Percentiles rank a stretch among this genome's conserved stretches.
Evolutionary conservation across 2,329 filamentous ascomycete genomes (phyloP).

Genomic region (Trichoderma sp.): DNA sequence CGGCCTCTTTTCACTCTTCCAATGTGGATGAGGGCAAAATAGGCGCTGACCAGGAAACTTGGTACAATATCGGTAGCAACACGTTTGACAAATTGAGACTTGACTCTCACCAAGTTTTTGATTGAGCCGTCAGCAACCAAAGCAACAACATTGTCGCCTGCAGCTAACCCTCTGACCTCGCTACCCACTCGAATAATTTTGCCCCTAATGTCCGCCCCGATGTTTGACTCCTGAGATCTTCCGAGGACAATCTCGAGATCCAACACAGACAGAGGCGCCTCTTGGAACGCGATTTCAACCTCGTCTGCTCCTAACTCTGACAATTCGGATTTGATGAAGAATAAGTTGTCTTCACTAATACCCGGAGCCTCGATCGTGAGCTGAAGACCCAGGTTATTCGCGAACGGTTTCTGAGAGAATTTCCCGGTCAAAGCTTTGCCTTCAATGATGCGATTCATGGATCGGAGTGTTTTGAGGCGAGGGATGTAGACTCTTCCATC

Average conservation of each 20-base stretch:
- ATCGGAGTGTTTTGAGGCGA: constrained; percentile 39
- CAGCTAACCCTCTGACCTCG: constrained; percentile 30
- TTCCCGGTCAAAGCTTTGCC: constrained; percentile 20
- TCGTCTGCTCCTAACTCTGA: constrained; percentile 31
- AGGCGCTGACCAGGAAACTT: constrained; percentile 41
- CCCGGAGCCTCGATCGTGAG: constrained; percentile 30
- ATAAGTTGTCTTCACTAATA: constrained; percentile 26
- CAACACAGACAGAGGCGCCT: constrained; percentile 34
- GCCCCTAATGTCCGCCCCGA: constrained; percentile 45
- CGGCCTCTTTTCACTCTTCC: constrained; percentile 30
- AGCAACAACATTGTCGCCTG: constrained; percentile 43
- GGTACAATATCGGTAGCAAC: constrained; percentile 32
- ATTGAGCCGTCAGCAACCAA: constrained; percentile 37
- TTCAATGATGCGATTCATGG: constrained; percentile 47
- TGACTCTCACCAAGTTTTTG: constrained; percentile 33
- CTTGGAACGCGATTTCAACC: constrained; percentile 41
- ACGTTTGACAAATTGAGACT: constrained; percentile 37
- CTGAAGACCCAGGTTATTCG: constrained; percentile 17
- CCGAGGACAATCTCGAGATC: constrained; percentile 40
- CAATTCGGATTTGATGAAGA: constrained; percentile 25
- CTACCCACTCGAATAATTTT: constrained; percentile 35
- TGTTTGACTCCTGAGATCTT: constrained; percentile 27
- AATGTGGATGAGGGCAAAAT: constrained; percentile 40
- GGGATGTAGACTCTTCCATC: constrained; percentile 42
- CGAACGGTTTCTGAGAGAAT: constrained; percentile 25